phyloP scores from a whole-genome alignment of 768 basidiomycete genomes.

The Dictyophora rubrovolvata region DNA sequence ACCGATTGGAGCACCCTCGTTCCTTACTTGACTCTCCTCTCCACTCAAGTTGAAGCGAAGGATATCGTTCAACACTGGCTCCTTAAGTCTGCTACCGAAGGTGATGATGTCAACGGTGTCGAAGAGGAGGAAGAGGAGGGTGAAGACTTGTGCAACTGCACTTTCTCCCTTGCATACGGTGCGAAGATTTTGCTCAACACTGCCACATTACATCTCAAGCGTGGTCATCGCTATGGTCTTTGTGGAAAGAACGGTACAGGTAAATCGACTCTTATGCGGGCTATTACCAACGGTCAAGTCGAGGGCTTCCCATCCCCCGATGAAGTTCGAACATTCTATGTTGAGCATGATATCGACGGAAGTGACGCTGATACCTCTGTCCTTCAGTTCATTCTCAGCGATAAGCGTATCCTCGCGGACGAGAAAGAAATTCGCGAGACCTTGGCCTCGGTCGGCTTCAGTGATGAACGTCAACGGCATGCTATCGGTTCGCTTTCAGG shows the following conservation, averaged over 20 bases:
- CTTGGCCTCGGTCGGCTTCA: constrained; percentile 87
- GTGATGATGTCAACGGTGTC: constrained; percentile 53
- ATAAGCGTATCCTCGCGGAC: constrained; percentile 68
- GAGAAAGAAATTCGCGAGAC: constrained; percentile 69
- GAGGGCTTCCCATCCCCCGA: constrained; percentile 98
- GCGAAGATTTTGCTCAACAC: constrained; percentile 98
- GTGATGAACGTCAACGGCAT: constrained; percentile 72
- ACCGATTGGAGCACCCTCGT: constrained; percentile 78
- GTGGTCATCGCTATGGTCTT: constrained; percentile 96
- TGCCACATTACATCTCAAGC: constrained; percentile 92
- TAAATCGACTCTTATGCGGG: constrained; percentile 90
- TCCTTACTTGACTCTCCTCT: constrained; percentile 61
- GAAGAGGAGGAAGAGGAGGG: constrained; percentile 92
- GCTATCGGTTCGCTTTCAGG: constrained; percentile 88
- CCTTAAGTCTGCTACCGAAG: constrained; percentile 76
- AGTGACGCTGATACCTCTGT: constrained; percentile 88
- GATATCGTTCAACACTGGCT: constrained; percentile 75
- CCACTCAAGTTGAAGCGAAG: constrained; percentile 53
- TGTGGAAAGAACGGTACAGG: constrained; percentile 99
- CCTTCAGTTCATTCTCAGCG: constrained; percentile 75
- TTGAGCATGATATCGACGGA: constrained; percentile 98
- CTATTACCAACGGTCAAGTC: constrained; percentile 91
- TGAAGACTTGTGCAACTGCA: constrained; percentile 98
- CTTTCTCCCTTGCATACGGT: constrained; percentile 98
- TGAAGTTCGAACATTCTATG: constrained; percentile 97